These are phyloP conservation scores for Magnaporthiopsis poae DNA, from an alignment of 2,329 filamentous ascomycete genomes.

Conservation along the genomic window DNA sequence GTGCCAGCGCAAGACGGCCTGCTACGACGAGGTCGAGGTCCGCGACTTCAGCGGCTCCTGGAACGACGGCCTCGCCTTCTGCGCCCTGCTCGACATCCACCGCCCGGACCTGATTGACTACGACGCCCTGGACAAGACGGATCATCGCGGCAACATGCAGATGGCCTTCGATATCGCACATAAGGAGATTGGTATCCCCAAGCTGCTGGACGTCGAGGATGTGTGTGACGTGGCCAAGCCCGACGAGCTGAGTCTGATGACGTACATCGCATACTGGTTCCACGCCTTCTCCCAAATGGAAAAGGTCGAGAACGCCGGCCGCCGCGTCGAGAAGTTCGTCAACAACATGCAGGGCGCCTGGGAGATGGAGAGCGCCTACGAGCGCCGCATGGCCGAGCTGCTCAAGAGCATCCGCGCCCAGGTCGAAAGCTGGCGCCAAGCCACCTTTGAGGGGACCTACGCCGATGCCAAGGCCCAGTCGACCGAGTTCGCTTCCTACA, in stretches of 20 bases:
- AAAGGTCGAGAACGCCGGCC: conserved; percentile 91
- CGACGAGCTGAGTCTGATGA: conserved; percentile 95
- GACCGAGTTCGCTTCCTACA: conserved; percentile 74
- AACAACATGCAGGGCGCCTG: conserved; percentile 98
- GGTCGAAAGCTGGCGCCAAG: conserved; percentile 63
- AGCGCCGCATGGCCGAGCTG: conserved; percentile 78
- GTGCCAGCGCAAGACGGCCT: conserved; percentile 97
- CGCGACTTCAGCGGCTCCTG: conserved; percentile 90
- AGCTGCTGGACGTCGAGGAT: conserved; percentile 91
- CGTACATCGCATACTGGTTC: conserved; percentile 99
- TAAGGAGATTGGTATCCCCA: conserved; percentile 93
- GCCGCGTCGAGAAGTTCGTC: conserved; percentile 95
- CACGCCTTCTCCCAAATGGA: conserved; percentile 99
- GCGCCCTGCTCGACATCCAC: conserved; percentile 91
- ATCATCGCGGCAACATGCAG: conserved; percentile 96
- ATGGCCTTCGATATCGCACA: conserved; percentile 92
- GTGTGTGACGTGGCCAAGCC: conserved; percentile 94
- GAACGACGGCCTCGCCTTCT: conserved; percentile 96
- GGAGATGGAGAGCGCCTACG: conserved; percentile 98
- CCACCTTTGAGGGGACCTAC: conserved; percentile 85
- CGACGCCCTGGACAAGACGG: conserved; percentile 82
- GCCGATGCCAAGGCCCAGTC: conserved; percentile 82
- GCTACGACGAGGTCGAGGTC: conserved; percentile 93
- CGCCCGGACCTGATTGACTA: conserved; percentile 95
- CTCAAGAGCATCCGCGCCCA: conserved; percentile 66